These are phyloP conservation scores for Phytophthora capsici DNA, from an alignment of 352 stramenopile species.

Conservation along the genomic window DNA sequence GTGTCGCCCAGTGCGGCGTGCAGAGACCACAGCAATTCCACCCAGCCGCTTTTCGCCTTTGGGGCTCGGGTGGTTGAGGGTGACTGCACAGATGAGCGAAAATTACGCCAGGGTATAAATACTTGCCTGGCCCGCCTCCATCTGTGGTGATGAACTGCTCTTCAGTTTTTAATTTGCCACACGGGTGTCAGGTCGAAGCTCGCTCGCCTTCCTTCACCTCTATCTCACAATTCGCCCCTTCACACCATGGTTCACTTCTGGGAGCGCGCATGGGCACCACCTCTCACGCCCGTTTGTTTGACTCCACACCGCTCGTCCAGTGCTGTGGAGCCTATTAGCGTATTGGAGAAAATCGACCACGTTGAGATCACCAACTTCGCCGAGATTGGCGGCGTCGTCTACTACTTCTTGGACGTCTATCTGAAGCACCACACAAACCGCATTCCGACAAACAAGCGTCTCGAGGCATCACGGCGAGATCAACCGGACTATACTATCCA, in stretches of 20 bases:
- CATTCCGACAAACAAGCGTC: constrained; percentile 61
- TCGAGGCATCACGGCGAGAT: constrained; percentile 24
- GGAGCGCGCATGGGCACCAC: constrained; percentile 39
- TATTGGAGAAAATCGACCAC: constrained; percentile 52
- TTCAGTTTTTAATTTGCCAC: constrained; percentile 36
- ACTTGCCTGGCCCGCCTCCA: background rate
- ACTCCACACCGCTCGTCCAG: constrained; percentile 45
- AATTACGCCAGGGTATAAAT: constrained; percentile 25
- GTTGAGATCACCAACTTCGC: constrained; percentile 52
- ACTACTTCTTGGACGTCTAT: constrained; percentile 63
- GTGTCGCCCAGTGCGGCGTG: constrained; percentile 8
- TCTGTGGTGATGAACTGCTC: constrained; percentile 1
- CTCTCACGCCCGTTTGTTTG: constrained; percentile 43
- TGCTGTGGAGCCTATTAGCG: constrained; percentile 42
- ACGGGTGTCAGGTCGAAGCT: background rate
- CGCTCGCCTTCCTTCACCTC: background rate
- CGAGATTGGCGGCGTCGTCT: constrained; percentile 42
- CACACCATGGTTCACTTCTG: constrained; percentile 39
- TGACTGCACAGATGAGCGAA: constrained; percentile 18
- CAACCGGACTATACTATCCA: constrained; percentile 48
- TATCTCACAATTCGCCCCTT: background rate
- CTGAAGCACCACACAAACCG: constrained; percentile 52
- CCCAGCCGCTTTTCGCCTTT: constrained; percentile 17
- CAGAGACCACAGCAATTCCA: constrained; percentile 19
- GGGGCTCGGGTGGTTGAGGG: constrained; percentile 10